Conservation (phyloP, 164 flowering plant genomes). For the Nymphaea thermarum region DNA sequence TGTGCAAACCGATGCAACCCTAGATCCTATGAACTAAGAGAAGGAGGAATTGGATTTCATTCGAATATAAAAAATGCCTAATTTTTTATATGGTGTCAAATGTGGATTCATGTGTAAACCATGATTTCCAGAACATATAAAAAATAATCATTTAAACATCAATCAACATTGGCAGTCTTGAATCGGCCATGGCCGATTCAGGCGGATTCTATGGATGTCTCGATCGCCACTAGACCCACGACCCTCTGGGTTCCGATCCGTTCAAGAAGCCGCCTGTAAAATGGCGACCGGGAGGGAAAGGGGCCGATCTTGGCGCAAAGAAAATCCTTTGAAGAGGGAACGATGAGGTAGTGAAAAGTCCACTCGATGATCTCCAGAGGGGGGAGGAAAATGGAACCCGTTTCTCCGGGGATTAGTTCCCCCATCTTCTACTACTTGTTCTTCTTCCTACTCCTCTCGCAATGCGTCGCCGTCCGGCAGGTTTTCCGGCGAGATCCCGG, state of each 20-base stretch:
- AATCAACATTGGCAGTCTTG: too few relatives aligned
- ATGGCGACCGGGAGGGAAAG: neutral
- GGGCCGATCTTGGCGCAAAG: neutral
- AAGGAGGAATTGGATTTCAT: too few relatives aligned
- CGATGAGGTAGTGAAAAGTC: neutral
- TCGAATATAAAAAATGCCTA: too few relatives aligned
- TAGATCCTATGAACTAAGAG: too few relatives aligned
- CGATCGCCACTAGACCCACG: too few relatives aligned
- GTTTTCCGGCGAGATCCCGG: conserved; percentile 84
- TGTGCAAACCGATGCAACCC: too few relatives aligned
- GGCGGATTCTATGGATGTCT: too few relatives aligned
- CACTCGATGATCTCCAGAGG: neutral
- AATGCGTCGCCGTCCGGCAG: conserved; percentile 36
- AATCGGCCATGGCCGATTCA: too few relatives aligned
- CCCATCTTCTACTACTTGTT: neutral
- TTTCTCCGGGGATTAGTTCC: neutral
- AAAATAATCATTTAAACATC: too few relatives aligned
- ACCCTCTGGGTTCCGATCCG: neutral
- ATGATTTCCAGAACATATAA: too few relatives aligned
- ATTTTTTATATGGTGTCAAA: too few relatives aligned
- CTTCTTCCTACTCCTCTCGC: neutral
- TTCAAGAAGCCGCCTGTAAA: neutral
- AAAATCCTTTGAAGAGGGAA: neutral
- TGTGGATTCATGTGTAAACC: too few relatives aligned
- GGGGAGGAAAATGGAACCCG: neutral